A percentile compares a stretch with the other conserved stretches of the same genome.
Evolutionary conservation across 129 eudicot species (phyloP).

Genomic region (Helianthus annuus): DNA sequence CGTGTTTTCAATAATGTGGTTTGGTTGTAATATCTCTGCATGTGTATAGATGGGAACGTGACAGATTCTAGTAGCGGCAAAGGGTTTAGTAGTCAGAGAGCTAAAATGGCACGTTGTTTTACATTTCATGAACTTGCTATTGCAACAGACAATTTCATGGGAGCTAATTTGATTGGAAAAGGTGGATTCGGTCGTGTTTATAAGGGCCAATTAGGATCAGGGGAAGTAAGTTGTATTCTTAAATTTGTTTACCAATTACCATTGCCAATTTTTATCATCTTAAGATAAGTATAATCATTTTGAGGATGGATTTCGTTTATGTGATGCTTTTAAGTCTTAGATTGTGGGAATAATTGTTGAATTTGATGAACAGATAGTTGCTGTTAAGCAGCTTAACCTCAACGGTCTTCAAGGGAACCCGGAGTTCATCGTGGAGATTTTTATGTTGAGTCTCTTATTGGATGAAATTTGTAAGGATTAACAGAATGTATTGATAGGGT

Average conservation of each 20-base stretch:
- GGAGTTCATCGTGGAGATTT: slow-evolving; percentile 86
- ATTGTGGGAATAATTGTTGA: slow-evolving; percentile 24
- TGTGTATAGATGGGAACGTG: slow-evolving; percentile 38
- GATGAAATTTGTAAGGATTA: too few species aligned
- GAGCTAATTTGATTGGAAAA: slow-evolving; percentile 75
- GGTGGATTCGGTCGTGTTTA: slow-evolving; percentile 94
- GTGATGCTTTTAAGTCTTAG: background rate
- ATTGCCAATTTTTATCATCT: background rate
- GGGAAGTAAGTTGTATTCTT: slow-evolving; percentile 45
- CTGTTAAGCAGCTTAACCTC: slow-evolving; percentile 76
- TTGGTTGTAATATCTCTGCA: slow-evolving; percentile 18
- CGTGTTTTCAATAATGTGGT: slow-evolving; percentile 5
- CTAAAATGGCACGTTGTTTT: slow-evolving; percentile 56
- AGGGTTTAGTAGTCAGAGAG: slow-evolving; percentile 36
- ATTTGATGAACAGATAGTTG: slow-evolving; percentile 61
- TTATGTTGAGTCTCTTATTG: slow-evolving; percentile 84
- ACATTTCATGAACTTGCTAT: slow-evolving; percentile 76
- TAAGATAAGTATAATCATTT: background rate
- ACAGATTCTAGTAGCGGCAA: slow-evolving; percentile 41
- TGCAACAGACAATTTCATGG: slow-evolving; percentile 78
- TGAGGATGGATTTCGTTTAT: background rate
- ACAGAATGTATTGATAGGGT: too few species aligned
- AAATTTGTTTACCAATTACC: too few species aligned
- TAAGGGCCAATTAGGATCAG: slow-evolving; percentile 76
- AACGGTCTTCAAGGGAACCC: slow-evolving; percentile 74